These are phyloP conservation scores for Trametes punicea DNA, from an alignment of 768 basidiomycete genomes.

Conservation along the genomic window DNA sequence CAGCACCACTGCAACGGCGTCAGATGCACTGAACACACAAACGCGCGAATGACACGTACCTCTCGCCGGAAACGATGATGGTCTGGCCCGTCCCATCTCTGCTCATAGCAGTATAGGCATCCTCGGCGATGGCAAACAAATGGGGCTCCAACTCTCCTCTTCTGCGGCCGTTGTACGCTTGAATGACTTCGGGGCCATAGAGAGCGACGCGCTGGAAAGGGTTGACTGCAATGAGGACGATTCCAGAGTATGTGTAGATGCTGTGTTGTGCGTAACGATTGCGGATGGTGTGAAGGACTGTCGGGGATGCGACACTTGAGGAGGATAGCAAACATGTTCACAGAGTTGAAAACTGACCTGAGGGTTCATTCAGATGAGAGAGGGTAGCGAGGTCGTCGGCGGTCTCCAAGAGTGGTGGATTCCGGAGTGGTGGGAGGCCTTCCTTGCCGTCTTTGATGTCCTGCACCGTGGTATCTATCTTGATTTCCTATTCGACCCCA, in stretches of 20 bases:
- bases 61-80: conserved; percentile 98
- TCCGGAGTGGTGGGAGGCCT: conserved; percentile 87
- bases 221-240: conserved; percentile 97
- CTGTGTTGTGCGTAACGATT: conserved; percentile 96
- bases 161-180: conserved; percentile 89
- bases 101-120: conserved; percentile 97
- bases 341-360: conserved; percentile 51
- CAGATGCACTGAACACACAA: conserved; percentile 11
- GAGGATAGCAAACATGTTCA: not conserved
- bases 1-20: conserved; percentile 75
- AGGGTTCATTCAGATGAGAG: conserved; percentile 97
- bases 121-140: conserved; percentile 98
- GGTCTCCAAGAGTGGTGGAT: conserved; percentile 94
- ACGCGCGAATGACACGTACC: conserved; percentile 44
- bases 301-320: not conserved
- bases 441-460: conserved; percentile 78
- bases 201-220: conserved; percentile 97
- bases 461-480: conserved; percentile 73
- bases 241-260: conserved; percentile 99
- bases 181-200: conserved; percentile 95
- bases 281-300: conserved; percentile 94
- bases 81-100: conserved; percentile 94
- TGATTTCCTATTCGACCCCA: conserved; percentile 56
- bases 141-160: conserved; percentile 97
- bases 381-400: conserved; percentile 98